Base-by-base conservation (phyloP, 306 rosid genomes). In the Lathyrus sativus region DNA sequence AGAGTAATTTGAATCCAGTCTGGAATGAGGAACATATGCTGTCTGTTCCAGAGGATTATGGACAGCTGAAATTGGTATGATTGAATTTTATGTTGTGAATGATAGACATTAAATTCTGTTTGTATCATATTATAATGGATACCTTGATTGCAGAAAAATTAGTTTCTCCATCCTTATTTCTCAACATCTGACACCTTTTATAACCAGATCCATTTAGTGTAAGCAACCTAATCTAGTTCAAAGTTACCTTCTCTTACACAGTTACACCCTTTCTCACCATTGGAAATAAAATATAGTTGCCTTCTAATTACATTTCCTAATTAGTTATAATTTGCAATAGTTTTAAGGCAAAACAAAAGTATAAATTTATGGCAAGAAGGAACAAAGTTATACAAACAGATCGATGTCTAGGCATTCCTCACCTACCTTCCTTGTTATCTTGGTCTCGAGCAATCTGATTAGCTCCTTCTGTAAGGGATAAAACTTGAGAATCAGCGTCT, bases 1-100 rank as follows among this genome's bases (percentile, higher is more conserved):
- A 46, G 63, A 95, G 99, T 77, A 90, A 95, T 88, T 83, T 95
- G 89, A 95, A 95, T 74, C 99, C 99, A 24, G 95, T 95, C 65
- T 95, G 99, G 99, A 87, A 95, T 79, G 97, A 90, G 83, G 99
- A 95, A 62, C 91, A 81, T 78, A 95, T 87, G 97, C 86, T 95
- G 63, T 95, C 97, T 50, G 96, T 95, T 76, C 99, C 99, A 24
- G 89, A 86, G 71, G 45, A 48, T 42, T 95, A 29, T 71, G 97
- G 99, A 73, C 64, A 85, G 39, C 43, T 95, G 70, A 91, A 90
- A 76, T 71, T 95, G 99, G 99, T 88, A 88, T 51, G 91, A 10
- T 48, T 76, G 72, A 62, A 50, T 19, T 39, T 53, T 74, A 55
- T 11, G 15, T 38, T 48, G 17, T 48, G 28, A 61, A 43, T 62